Evolutionary conservation across 2,329 filamentous ascomycete species (phyloP).

Genomic region (Lachnellula willkommii): DNA sequence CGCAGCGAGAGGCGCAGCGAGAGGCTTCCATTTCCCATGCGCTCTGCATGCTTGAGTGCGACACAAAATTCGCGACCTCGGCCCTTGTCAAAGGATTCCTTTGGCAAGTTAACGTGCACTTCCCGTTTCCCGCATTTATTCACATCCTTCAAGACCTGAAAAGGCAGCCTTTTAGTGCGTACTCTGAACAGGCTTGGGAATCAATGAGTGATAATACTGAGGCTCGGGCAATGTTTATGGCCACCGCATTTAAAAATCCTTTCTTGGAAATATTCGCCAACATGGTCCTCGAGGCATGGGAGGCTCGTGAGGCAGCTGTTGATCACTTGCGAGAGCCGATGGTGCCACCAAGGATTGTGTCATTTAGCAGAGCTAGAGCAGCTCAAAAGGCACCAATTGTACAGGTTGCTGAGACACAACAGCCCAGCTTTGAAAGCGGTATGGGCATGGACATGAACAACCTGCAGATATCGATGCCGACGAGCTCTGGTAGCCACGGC

Average conservation of each 20-base stretch:
- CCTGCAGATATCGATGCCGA: constrained; percentile 11
- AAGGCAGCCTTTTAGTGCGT: constrained; percentile 20
- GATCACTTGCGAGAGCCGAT: constrained; percentile 15
- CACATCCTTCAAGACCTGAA: constrained; percentile 31
- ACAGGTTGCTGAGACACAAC: constrained; percentile 1
- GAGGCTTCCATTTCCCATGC: constrained; percentile 31
- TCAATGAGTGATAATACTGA: constrained; percentile 25
- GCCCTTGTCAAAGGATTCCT: constrained; percentile 26
- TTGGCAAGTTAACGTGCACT: constrained; percentile 31
- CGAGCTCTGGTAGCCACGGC: constrained; percentile 6
- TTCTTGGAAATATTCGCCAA: constrained; percentile 22
- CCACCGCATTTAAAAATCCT: constrained; percentile 16
- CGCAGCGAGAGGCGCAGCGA: constrained; percentile 23
- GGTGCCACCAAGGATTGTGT: constrained; percentile 21
- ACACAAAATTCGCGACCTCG: constrained; percentile 30
- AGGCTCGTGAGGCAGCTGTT: constrained; percentile 18
- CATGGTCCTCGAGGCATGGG: constrained; percentile 26
- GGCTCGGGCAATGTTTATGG: constrained; percentile 17
- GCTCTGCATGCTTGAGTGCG: constrained; percentile 30
- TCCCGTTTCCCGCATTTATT: constrained; percentile 32
- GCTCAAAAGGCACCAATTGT: constrained; percentile 6
- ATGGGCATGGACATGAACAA: constrained; percentile 2
- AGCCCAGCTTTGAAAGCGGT: not conserved
- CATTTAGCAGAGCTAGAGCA: constrained; percentile 16
- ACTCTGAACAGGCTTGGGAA: constrained; percentile 29